Percentiles rank a stretch among this genome's conserved stretches.
phyloP scores from a whole-genome alignment of 257 asterid species.

The Buddleja alternifolia region DNA sequence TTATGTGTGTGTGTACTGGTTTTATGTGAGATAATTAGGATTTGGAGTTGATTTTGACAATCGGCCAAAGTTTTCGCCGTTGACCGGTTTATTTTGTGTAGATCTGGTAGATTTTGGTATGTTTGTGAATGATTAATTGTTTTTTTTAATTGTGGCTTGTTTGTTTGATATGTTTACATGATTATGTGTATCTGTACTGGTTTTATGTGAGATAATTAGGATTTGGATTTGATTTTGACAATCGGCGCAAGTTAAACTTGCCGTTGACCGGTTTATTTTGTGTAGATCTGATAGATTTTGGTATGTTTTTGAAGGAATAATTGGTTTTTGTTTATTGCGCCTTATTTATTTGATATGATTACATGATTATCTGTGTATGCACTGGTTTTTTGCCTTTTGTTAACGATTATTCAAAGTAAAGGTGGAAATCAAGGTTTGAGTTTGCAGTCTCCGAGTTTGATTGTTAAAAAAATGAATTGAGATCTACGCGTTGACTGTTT shows the following conservation, averaged over 20 bases:
- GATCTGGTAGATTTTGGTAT: constrained; percentile 14
- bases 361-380: no score
- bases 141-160: neutral
- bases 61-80: no score
- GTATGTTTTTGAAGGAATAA: neutral
- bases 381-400: neutral
- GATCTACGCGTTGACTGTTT: constrained; percentile 28
- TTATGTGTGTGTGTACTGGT: no score
- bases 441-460: constrained; percentile 5
- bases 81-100: constrained; percentile 15
- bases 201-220: constrained; percentile 9
- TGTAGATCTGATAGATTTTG: constrained; percentile 23
- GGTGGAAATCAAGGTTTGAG: neutral
- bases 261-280: constrained; percentile 40
- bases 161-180: constrained; percentile 1
- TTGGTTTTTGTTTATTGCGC: neutral
- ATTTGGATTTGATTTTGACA: constrained; percentile 1
- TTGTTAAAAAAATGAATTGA: constrained; percentile 13
- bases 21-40: no score
- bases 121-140: neutral
- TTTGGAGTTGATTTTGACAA: no score
- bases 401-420: neutral
- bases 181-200: constrained; percentile 1
- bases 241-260: constrained; percentile 24
- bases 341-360: constrained; percentile 6